These are phyloP conservation scores for Termitomyces sp. DNA, from an alignment of 1,284 basidiomycete species.

Conservation along the genomic window DNA sequence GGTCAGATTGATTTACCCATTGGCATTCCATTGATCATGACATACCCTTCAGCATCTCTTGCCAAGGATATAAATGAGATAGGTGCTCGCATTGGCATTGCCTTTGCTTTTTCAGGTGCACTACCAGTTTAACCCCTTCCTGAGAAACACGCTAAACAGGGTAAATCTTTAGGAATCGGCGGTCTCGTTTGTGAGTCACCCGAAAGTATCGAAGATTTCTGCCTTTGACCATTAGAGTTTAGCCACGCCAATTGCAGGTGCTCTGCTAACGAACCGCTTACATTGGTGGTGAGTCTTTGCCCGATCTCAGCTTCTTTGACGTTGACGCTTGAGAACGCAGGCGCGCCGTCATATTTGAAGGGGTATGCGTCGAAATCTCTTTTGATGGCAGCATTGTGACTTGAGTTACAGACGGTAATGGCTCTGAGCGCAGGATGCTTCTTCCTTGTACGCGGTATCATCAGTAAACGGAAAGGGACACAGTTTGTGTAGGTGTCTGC, in stretches of 20 bases:
- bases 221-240: neutral
- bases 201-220: neutral
- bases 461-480: neutral
- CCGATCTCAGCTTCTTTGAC: neutral
- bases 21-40: neutral
- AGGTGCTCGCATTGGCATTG: neutral
- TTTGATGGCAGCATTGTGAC: neutral
- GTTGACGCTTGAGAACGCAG: neutral
- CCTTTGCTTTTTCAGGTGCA: neutral
- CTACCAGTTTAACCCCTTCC: neutral
- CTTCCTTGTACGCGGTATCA: neutral
- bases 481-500: neutral
- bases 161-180: neutral
- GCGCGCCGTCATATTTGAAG: conserved; percentile 1
- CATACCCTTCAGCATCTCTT: neutral
- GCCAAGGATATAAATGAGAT: neutral
- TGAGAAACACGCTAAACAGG: neutral
- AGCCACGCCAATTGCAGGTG: neutral
- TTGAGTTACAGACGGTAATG: neutral
- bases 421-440: neutral
- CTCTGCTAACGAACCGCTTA: neutral
- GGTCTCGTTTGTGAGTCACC: neutral
- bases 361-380: neutral
- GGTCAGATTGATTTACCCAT: neutral
- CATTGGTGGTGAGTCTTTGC: neutral